Base-by-base conservation (phyloP, 345 rosid genomes). In the Rhodomyrtus tomentosa region DNA sequence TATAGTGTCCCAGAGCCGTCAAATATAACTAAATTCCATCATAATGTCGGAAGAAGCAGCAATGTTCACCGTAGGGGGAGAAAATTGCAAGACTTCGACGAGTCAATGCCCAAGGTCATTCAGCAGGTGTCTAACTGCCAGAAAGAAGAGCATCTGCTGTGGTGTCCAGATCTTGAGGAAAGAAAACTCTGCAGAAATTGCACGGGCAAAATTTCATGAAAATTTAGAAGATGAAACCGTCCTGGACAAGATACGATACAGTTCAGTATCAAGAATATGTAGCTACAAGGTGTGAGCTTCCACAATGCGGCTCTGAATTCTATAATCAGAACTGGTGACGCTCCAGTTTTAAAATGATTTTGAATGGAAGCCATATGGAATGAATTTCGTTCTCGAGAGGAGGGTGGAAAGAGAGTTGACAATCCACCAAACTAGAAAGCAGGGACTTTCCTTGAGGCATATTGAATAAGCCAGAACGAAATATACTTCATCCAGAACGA, bases 91-190 rank as follows among this genome's bases (percentile, higher is more conserved):
- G 36, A 25, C 25, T 9, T 32, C 27, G 10, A 20, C 42, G 11
- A 29, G 18, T 68, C 79, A 8, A 36, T 36, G 79, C 20, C 20
- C 40, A 11, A 22, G 40, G 45, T 82, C 81, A 79, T 82, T 93
- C 84, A 87, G 55, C 72, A 29, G 72, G 85, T 56, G 20, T 90
- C 89, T 18, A 56, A 50, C 54, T 85, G 76, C 94, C 93, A 1
- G 93, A 86, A 87, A 93, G 96, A 83, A 93, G 85, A 85, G 98
- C 95, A 87, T 94, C 94, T 58, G 95, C 97, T 15, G 94, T 92
- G 20, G 96, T 87, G 89, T 93, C 98, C 89, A 90, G 84, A 82
- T 97, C 99, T 6, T 93, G 96, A 84, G 98, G 98, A 92, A 95
- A 97, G 93, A 97, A 97, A 84, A 97, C 94, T 88, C 98, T 95